A percentile compares a stretch with the other conserved stretches of the same genome.
Evolutionary conservation across 495 filamentous ascomycete species (phyloP).

Genomic region (Bacidia rubella): DNA sequence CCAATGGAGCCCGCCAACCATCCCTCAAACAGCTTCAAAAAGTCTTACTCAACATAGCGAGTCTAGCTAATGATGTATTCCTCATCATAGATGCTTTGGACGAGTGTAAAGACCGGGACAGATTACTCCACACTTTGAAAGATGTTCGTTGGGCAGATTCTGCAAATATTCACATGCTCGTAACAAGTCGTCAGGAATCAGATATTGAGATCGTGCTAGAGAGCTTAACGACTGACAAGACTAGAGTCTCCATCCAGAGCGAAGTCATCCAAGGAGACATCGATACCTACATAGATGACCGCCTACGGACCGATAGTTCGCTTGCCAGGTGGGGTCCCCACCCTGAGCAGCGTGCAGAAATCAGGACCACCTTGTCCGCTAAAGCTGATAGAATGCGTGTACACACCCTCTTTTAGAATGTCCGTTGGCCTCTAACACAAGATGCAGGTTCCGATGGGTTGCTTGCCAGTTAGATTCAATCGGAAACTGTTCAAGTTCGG

Average conservation of each 20-base stretch:
- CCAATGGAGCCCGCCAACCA: too few species aligned
- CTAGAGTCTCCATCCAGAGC: constrained; percentile 3
- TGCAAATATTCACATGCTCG: constrained; percentile 18
- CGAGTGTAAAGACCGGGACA: too few species aligned
- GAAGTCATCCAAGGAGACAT: constrained; percentile 20
- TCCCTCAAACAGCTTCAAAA: too few species aligned
- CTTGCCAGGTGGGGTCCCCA: constrained; percentile 10
- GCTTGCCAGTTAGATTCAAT: too few species aligned
- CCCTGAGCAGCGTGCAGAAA: constrained; percentile 14
- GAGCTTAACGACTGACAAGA: neutral
- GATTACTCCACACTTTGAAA: too few species aligned
- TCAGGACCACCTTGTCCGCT: constrained; percentile 20
- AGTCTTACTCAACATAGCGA: too few species aligned
- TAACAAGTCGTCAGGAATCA: constrained; percentile 20
- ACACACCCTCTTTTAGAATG: too few species aligned
- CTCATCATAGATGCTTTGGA: too few species aligned
- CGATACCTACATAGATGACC: constrained; percentile 13
- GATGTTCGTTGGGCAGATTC: constrained; percentile 15
- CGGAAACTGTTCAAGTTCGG: too few species aligned
- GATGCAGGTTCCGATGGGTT: too few species aligned
- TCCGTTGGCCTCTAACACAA: too few species aligned
- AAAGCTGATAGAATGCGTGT: constrained; percentile 20
- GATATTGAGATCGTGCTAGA: constrained; percentile 16
- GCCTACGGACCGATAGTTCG: neutral
- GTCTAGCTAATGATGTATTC: too few species aligned